These are phyloP conservation scores for Lizonia empirigonia DNA, from an alignment of 2,329 filamentous ascomycete species.

Conservation along the genomic window DNA sequence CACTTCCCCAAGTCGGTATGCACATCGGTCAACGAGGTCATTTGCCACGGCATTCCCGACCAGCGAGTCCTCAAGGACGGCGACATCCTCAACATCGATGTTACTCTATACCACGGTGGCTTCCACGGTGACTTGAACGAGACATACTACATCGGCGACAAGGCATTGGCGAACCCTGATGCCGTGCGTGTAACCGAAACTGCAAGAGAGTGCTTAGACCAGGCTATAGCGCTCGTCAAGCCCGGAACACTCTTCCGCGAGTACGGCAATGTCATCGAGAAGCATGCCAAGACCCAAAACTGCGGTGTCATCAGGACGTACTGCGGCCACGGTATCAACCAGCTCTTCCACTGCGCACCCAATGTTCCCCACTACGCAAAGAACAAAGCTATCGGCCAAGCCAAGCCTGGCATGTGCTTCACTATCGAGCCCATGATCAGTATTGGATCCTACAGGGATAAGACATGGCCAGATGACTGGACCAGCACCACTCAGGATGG, in stretches of 20 bases:
- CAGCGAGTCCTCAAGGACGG: slow-evolving; percentile 85
- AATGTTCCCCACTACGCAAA: slow-evolving; percentile 98
- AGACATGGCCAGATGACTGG: slow-evolving; percentile 99
- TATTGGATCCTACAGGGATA: slow-evolving; percentile 85
- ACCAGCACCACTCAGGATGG: slow-evolving; percentile 93
- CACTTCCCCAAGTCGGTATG: slow-evolving; percentile 98
- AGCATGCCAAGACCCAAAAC: slow-evolving; percentile 81
- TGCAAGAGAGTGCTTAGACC: slow-evolving; percentile 85
- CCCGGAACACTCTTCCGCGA: slow-evolving; percentile 92
- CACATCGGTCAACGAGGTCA: slow-evolving; percentile 94
- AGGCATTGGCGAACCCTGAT: slow-evolving; percentile 81
- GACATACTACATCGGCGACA: slow-evolving; percentile 96
- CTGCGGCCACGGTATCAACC: slow-evolving; percentile 94
- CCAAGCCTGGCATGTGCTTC: slow-evolving; percentile 97
- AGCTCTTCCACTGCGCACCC: slow-evolving; percentile 88
- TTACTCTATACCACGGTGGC: slow-evolving; percentile 90
- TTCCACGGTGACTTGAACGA: slow-evolving; percentile 98
- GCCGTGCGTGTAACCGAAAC: slow-evolving; percentile 90
- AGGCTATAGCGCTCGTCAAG: slow-evolving; percentile 89
- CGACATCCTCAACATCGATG: slow-evolving; percentile 96
- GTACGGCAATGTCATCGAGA: slow-evolving; percentile 93
- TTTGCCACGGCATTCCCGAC: slow-evolving; percentile 98
- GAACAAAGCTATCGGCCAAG: slow-evolving; percentile 94
- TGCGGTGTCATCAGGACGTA: slow-evolving; percentile 96
- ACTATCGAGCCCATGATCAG: slow-evolving; percentile 99